Percentiles rank a stretch among this genome's conserved stretches.
Conservation (phyloP, 2,329 filamentous ascomycete species). For the Cladosporium sp. region DNA sequence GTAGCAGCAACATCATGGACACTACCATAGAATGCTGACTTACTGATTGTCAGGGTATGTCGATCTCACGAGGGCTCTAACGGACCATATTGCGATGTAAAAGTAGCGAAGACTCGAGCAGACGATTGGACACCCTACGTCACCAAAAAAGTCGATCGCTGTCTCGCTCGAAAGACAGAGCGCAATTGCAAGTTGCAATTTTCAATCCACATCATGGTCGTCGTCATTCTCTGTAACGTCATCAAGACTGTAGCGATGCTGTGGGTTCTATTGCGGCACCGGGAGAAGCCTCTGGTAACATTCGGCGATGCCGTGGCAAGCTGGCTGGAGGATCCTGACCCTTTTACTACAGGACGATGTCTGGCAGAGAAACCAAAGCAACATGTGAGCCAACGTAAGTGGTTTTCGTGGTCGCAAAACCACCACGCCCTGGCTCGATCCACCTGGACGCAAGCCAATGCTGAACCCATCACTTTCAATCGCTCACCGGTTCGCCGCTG, state of each 20-base stretch:
- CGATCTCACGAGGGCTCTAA: too few relatives aligned
- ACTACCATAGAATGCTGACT: too few relatives aligned
- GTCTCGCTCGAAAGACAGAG: background rate
- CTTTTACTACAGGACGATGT: background rate
- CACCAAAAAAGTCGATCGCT: background rate
- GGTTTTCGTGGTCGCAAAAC: background rate
- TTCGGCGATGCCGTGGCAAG: conserved; percentile 29
- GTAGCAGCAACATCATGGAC: too few relatives aligned
- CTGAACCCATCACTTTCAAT: background rate
- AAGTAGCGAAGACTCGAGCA: too few relatives aligned
- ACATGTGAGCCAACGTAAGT: background rate
- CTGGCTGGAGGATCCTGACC: conserved; percentile 24
- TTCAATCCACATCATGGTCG: conserved; percentile 25
- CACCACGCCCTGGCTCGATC: background rate
- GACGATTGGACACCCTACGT: too few relatives aligned
- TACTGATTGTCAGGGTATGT: too few relatives aligned
- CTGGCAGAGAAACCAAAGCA: background rate
- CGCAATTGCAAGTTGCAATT: conserved; percentile 26
- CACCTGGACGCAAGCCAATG: too few relatives aligned
- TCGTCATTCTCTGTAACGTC: conserved; percentile 22
- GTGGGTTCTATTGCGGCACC: conserved; percentile 19
- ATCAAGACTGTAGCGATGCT: conserved; percentile 25
- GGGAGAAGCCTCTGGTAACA: conserved; percentile 23
- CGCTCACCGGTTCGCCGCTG: background rate
- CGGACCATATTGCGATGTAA: too few relatives aligned